These are phyloP conservation scores for Ascochyta viciae-villosae DNA, from an alignment of 2,329 filamentous ascomycete genomes.

Conservation along the genomic window DNA sequence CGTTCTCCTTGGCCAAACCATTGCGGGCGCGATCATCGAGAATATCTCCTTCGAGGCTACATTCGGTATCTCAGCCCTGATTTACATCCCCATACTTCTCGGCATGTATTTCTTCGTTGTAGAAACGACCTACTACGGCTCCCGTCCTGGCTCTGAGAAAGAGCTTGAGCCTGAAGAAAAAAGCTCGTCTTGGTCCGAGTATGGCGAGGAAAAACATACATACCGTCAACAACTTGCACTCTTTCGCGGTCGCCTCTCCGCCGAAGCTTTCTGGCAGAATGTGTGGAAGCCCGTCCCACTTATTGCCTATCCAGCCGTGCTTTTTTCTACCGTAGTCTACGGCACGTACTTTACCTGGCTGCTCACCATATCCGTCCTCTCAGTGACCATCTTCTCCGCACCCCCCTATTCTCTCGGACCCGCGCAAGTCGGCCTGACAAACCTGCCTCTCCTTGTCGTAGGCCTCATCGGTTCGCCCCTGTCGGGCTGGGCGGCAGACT, in stretches of 20 bases:
- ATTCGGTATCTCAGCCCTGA: slow-evolving; percentile 53
- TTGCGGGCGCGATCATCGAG: slow-evolving; percentile 52
- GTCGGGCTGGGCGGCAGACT: slow-evolving; percentile 76
- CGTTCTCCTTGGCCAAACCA: slow-evolving; percentile 54
- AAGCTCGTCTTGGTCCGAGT: slow-evolving; percentile 26
- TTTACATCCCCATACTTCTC: slow-evolving; percentile 52
- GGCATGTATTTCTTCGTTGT: slow-evolving; percentile 56
- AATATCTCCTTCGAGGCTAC: slow-evolving; percentile 52
- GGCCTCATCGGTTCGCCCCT: slow-evolving; percentile 77
- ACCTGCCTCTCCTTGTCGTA: slow-evolving; percentile 83
- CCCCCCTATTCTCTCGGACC: slow-evolving; percentile 84
- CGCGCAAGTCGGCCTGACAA: slow-evolving; percentile 76
- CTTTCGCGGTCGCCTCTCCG: slow-evolving; percentile 39
- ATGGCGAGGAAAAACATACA: slow-evolving; percentile 28
- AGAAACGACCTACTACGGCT: slow-evolving; percentile 51
- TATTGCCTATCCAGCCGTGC: slow-evolving; percentile 81
- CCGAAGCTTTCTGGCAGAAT: slow-evolving; percentile 44
- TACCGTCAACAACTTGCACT: slow-evolving; percentile 36
- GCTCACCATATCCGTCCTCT: slow-evolving; percentile 83
- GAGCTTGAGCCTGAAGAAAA: slow-evolving; percentile 33
- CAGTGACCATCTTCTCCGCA: slow-evolving; percentile 85
- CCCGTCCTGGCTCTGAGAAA: slow-evolving; percentile 27
- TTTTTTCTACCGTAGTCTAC: slow-evolving; percentile 83
- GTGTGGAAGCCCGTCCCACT: slow-evolving; percentile 72
- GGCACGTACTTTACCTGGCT: slow-evolving; percentile 94